Percentiles rank a stretch among this genome's conserved stretches.
Conservation (phyloP, 2,329 filamentous ascomycete genomes). For the Fusarium solani-melongenae region DNA sequence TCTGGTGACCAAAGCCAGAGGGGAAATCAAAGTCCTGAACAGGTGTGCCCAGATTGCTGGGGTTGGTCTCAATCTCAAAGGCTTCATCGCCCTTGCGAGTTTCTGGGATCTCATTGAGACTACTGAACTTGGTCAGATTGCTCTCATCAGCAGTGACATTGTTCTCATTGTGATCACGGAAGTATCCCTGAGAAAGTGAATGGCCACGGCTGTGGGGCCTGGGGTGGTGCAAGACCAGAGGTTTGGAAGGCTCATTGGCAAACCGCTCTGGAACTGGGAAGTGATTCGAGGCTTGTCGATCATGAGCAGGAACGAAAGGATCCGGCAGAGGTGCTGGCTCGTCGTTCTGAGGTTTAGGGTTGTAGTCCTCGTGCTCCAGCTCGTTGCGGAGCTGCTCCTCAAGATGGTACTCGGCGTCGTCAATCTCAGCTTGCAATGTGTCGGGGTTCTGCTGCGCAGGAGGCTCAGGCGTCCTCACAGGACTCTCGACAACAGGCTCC, state of each 20-base stretch:
- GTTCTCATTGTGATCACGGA: conserved; percentile 62
- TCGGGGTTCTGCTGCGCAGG: conserved; percentile 63
- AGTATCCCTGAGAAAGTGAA: conserved; percentile 75
- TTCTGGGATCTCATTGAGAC: conserved; percentile 55
- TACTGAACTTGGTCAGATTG: conserved; percentile 46
- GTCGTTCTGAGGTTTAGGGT: conserved; percentile 64
- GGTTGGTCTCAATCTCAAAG: conserved; percentile 78
- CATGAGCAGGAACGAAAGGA: conserved; percentile 49
- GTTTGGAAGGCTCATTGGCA: conserved; percentile 63
- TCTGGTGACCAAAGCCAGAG: conserved; percentile 61
- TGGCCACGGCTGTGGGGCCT: conserved; percentile 80
- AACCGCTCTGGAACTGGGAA: conserved; percentile 63
- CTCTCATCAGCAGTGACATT: conserved; percentile 45
- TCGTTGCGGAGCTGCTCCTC: conserved; percentile 84
- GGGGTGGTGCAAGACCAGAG: conserved; percentile 74
- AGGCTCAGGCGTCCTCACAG: conserved; percentile 66
- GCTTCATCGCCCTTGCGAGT: conserved; percentile 61
- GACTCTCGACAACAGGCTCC: conserved; percentile 63
- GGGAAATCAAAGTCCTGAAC: conserved; percentile 61
- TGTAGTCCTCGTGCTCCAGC: conserved; percentile 82
- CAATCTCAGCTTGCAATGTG: conserved; percentile 86
- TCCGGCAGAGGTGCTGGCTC: conserved; percentile 33
- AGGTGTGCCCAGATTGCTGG: conserved; percentile 77
- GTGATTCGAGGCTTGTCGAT: conserved; percentile 58
- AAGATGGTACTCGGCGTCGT: conserved; percentile 86